Percentiles rank a stretch among this genome's conserved stretches.
These are phyloP conservation scores for Apiotrichum domesticum DNA, from an alignment of 1,284 basidiomycete genomes.

Conservation along the genomic window DNA sequence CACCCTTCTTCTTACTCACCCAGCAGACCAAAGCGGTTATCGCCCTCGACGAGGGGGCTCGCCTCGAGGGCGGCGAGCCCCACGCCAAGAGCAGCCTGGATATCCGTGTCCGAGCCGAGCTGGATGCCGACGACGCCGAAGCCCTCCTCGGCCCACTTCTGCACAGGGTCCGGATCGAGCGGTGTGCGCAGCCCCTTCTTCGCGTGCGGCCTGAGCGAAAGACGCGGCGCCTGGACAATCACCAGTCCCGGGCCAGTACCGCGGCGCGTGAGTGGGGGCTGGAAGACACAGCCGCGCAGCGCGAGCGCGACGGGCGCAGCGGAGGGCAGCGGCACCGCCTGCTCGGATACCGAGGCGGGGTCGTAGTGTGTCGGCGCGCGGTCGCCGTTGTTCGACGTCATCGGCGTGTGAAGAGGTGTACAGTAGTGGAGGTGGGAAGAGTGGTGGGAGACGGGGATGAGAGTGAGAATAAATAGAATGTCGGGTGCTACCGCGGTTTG, in stretches of 20 bases:
- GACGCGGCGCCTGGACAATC: conserved; percentile 7
- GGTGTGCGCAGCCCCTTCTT: conserved; percentile 6
- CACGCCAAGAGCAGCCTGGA: conserved; percentile 6
- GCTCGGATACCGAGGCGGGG: background rate
- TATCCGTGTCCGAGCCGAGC: conserved; percentile 10
- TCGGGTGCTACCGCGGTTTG: too few species aligned
- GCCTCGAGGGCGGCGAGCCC: conserved; percentile 14
- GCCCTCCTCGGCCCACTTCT: conserved; percentile 22
- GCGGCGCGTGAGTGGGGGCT: conserved; percentile 14
- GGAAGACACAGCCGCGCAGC: conserved; percentile 6
- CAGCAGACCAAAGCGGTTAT: conserved; percentile 8
- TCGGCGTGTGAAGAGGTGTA: background rate
- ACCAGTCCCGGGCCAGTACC: conserved; percentile 16
- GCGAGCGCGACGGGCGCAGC: conserved; percentile 2
- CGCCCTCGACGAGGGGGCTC: conserved; percentile 2
- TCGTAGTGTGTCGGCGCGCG: background rate
- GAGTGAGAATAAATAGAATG: too few species aligned
- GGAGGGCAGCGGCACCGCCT: conserved; percentile 2
- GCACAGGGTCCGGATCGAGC: conserved; percentile 19
- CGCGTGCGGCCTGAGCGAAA: conserved; percentile 11
- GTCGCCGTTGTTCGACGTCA: background rate
- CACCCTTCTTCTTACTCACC: too few species aligned
- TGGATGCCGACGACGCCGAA: conserved; percentile 14
- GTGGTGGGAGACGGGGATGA: background rate
- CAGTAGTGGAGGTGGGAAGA: background rate